phyloP scores from a whole-genome alignment of 257 asterid genomes.

The Solanum bukasovii region DNA sequence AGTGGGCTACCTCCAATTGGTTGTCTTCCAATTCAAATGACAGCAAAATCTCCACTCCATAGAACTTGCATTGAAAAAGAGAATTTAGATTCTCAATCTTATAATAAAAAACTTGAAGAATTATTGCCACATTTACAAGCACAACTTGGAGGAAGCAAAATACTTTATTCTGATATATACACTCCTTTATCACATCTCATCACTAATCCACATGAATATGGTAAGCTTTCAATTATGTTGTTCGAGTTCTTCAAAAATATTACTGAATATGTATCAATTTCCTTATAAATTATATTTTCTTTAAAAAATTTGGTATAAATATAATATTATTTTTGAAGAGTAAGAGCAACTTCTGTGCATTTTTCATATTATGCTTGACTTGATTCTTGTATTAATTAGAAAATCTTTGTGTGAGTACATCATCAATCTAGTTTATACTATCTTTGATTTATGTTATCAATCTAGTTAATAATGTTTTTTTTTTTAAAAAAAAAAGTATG shows the following conservation, averaged over 20 bases:
- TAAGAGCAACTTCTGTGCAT: too few species aligned
- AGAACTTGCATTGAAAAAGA: background rate
- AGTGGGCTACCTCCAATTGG: background rate
- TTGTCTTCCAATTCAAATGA: background rate
- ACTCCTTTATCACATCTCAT: background rate
- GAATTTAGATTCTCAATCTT: background rate
- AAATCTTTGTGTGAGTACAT: background rate
- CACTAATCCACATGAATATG: background rate
- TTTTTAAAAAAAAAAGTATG: background rate
- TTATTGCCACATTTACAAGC: background rate
- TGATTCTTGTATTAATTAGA: background rate
- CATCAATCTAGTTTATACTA: background rate
- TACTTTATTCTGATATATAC: background rate
- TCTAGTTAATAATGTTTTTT: too few species aligned
- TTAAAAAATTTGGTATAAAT: too few species aligned
- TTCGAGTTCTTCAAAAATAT: background rate
- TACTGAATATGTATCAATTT: background rate
- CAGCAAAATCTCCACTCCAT: background rate
- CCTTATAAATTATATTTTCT: too few species aligned
- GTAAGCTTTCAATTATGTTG: background rate
- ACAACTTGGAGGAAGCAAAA: background rate
- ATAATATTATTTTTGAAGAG: too few species aligned
- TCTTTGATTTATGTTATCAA: background rate
- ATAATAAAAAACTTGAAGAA: background rate
- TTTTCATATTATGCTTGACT: background rate